A percentile compares a stretch with the other conserved stretches of the same genome.
Conservation (phyloP, 2,329 filamentous ascomycete genomes). For the Zelopaecilomyces penicillatus region DNA sequence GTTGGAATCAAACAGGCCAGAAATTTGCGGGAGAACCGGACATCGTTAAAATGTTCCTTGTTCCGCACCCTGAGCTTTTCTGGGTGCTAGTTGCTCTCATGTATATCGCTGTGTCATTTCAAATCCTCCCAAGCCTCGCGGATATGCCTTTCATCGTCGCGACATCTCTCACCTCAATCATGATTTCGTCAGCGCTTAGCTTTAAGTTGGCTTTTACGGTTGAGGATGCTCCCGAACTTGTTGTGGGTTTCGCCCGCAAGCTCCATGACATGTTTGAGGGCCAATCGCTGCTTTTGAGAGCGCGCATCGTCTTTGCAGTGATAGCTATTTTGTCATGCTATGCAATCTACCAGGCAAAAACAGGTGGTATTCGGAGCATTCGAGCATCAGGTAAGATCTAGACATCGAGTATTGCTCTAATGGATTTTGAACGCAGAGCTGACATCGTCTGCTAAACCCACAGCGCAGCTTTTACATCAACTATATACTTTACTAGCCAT, state of each 20-base stretch:
- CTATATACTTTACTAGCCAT: constrained; percentile 70
- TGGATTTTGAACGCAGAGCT: constrained; percentile 10
- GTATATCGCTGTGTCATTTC: constrained; percentile 54
- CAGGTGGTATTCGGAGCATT: constrained; percentile 15
- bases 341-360: constrained; percentile 31
- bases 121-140: constrained; percentile 34
- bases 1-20: constrained; percentile 96
- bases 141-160: constrained; percentile 33
- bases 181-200: constrained; percentile 51
- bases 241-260: constrained; percentile 38
- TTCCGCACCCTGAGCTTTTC: constrained; percentile 54
- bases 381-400: constrained; percentile 21
- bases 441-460: background rate
- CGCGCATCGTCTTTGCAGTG: constrained; percentile 42
- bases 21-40: constrained; percentile 90
- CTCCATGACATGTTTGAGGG: constrained; percentile 34
- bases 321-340: constrained; percentile 31
- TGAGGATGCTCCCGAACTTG: constrained; percentile 79
- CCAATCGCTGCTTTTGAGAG: constrained; percentile 38
- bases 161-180: constrained; percentile 31
- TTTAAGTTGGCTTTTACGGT: constrained; percentile 90
- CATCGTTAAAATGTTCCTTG: constrained; percentile 65
- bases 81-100: constrained; percentile 65
- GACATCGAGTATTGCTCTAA: background rate
- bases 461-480: constrained; percentile 51